Conservation (phyloP, 352 stramenopile species). For the Phytophthora syringae region DNA sequence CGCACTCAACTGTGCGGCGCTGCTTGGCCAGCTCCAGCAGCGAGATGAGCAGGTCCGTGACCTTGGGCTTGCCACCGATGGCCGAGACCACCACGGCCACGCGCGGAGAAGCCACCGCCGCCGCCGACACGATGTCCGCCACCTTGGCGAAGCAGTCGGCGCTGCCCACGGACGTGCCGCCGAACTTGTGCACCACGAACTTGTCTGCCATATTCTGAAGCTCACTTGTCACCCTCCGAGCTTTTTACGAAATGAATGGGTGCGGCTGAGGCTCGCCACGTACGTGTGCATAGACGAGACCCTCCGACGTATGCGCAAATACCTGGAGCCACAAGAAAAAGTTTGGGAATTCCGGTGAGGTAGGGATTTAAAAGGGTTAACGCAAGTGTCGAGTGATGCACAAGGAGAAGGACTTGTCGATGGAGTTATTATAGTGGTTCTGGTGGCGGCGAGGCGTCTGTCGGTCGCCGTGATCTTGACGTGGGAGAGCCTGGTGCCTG, state of each 20-base stretch:
- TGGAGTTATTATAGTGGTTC: slow-evolving; percentile 11
- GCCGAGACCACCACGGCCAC: slow-evolving; percentile 93
- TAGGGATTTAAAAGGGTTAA: too few species aligned
- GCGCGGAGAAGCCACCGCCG: slow-evolving; percentile 50
- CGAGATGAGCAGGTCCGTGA: slow-evolving; percentile 95
- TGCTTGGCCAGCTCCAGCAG: slow-evolving; percentile 89
- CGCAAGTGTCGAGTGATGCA: too few species aligned
- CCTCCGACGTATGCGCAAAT: slow-evolving; percentile 33
- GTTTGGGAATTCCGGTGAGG: too few species aligned
- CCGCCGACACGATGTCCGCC: slow-evolving; percentile 63
- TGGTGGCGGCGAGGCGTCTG: slow-evolving; percentile 18
- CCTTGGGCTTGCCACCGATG: slow-evolving; percentile 97
- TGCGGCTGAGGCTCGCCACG: neutral
- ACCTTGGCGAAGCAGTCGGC: slow-evolving; percentile 91
- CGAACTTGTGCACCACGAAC: slow-evolving; percentile 98
- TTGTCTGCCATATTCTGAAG: slow-evolving; percentile 57
- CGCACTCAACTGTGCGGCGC: slow-evolving; percentile 72
- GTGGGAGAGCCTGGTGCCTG: slow-evolving; percentile 19
- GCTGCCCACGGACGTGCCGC: slow-evolving; percentile 95
- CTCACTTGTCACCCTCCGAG: slow-evolving; percentile 14
- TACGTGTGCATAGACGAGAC: slow-evolving; percentile 1
- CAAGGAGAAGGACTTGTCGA: slow-evolving; percentile 6
- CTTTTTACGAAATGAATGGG: slow-evolving; percentile 34
- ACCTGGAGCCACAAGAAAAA: slow-evolving; percentile 42
- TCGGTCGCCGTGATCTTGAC: slow-evolving; percentile 15